These are phyloP conservation scores for Rhodotorula sphaerocarpa DNA, from an alignment of 768 basidiomycete species.

Conservation along the genomic window DNA sequence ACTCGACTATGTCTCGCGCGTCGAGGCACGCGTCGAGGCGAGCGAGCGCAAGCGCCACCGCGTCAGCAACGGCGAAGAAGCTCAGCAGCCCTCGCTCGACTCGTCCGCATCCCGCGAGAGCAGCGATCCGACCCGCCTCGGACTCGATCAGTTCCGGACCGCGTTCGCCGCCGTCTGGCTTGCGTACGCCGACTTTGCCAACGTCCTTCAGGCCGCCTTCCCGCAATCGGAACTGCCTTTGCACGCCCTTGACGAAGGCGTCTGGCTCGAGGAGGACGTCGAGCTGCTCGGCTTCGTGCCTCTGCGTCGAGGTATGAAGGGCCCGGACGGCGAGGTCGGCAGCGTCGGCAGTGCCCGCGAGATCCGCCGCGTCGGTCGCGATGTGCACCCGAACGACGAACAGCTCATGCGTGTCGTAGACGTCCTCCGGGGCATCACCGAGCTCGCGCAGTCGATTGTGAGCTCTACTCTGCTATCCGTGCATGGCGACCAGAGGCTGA, in stretches of 20 bases:
- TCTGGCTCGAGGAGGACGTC: conserved; percentile 76
- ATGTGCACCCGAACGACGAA: conserved; percentile 84
- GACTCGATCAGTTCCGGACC: not conserved
- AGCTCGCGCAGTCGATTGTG: conserved; percentile 57
- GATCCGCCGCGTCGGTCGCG: conserved; percentile 23
- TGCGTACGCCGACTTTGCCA: conserved; percentile 59
- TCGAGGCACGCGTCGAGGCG: conserved; percentile 18
- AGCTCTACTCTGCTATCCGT: no score
- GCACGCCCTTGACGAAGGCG: conserved; percentile 28
- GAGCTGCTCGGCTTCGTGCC: conserved; percentile 84
- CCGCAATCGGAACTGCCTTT: conserved; percentile 55
- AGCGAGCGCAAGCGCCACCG: conserved; percentile 6
- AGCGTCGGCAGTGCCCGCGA: not conserved
- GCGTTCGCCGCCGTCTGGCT: conserved; percentile 59
- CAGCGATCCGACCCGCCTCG: conserved; percentile 20
- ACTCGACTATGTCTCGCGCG: conserved; percentile 55
- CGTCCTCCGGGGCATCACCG: conserved; percentile 62
- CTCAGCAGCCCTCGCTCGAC: conserved; percentile 8
- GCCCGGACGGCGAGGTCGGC: conserved; percentile 38
- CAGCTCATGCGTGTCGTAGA: conserved; percentile 89
- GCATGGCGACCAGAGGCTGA: no score
- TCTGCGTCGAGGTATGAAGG: conserved; percentile 55
- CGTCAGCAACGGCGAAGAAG: conserved; percentile 16
- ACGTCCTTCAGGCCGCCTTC: conserved; percentile 58
- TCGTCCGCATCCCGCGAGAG: not conserved